Conservation (phyloP, 2,329 filamentous ascomycete species). For the Exserohilum turcica region DNA sequence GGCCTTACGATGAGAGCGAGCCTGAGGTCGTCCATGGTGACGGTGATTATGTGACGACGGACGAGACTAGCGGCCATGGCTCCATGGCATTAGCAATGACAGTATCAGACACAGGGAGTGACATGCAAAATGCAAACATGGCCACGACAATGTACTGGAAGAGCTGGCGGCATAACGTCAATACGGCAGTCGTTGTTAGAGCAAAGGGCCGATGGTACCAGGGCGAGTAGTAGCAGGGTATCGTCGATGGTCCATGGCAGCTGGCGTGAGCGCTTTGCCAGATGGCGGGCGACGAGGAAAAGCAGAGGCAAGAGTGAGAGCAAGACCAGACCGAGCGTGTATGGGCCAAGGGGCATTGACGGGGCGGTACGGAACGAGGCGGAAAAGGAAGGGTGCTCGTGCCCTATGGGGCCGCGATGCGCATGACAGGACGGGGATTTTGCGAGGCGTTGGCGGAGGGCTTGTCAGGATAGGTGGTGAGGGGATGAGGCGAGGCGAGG, state of each 20-base stretch:
- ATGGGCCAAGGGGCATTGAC: slow-evolving; percentile 17
- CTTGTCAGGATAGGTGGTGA: background rate
- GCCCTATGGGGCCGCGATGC: slow-evolving; percentile 11
- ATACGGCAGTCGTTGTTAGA: background rate
- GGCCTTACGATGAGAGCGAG: slow-evolving; percentile 22
- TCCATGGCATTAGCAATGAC: slow-evolving; percentile 15
- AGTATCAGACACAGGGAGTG: background rate
- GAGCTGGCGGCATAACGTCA: slow-evolving; percentile 13
- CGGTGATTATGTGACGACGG: slow-evolving; percentile 13
- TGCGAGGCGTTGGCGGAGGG: too few relatives aligned
- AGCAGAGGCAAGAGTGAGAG: slow-evolving; percentile 24
- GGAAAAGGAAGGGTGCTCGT: slow-evolving; percentile 4
- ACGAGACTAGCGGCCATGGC: slow-evolving; percentile 24
- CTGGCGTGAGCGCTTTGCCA: slow-evolving; percentile 25
- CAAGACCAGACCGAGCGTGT: slow-evolving; percentile 18
- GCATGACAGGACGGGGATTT: slow-evolving; percentile 7
- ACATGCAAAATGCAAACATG: slow-evolving; percentile 24
- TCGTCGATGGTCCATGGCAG: slow-evolving; percentile 28
- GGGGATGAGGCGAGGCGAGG: slow-evolving; percentile 1
- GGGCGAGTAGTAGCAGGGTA: slow-evolving; percentile 25
- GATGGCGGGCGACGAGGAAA: slow-evolving; percentile 26
- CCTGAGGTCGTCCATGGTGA: slow-evolving; percentile 13
- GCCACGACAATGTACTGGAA: slow-evolving; percentile 24
- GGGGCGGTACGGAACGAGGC: background rate
- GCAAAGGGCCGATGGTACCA: slow-evolving; percentile 16